Conservation (phyloP, 805 yeast species). For the Phaffomyces antillensis region DNA sequence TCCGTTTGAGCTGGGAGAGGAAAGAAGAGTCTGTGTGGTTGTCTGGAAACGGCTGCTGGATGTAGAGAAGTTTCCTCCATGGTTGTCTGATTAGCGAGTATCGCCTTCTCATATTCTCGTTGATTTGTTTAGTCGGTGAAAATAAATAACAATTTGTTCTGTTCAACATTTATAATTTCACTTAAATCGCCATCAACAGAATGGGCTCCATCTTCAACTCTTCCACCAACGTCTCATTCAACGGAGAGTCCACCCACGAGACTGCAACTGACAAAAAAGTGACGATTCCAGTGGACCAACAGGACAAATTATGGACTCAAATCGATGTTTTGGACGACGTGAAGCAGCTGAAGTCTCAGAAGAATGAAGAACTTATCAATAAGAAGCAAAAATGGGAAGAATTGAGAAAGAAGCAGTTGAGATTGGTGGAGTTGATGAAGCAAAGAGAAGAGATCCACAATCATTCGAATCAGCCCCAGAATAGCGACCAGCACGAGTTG, state of each 20-base stretch:
- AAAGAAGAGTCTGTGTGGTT: conserved; percentile 82
- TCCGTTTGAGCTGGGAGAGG: conserved; percentile 70
- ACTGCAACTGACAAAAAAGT: neutral
- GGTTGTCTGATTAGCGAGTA: conserved; percentile 23
- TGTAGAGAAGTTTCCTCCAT: conserved; percentile 85
- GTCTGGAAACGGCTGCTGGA: conserved; percentile 81
- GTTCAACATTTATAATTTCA: neutral
- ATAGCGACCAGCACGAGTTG: neutral
- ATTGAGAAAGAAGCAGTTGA: conserved; percentile 10
- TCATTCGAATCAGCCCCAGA: neutral
- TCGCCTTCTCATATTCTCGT: neutral
- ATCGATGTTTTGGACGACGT: conserved; percentile 83
- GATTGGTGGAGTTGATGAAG: conserved; percentile 3
- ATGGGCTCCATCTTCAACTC: neutral
- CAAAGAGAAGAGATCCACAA: neutral
- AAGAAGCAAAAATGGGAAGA: conserved; percentile 3
- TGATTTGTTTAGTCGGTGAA: too few species aligned
- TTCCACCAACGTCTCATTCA: neutral
- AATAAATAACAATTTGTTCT: neutral
- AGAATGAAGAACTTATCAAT: neutral
- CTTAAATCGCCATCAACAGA: too few species aligned
- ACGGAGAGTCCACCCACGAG: neutral
- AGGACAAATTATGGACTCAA: conserved; percentile 81
- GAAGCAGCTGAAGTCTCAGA: conserved; percentile 26
- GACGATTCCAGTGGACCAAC: conserved; percentile 42